phyloP scores from a whole-genome alignment of 2,329 filamentous ascomycete species.

The Scedosporium boydii region DNA sequence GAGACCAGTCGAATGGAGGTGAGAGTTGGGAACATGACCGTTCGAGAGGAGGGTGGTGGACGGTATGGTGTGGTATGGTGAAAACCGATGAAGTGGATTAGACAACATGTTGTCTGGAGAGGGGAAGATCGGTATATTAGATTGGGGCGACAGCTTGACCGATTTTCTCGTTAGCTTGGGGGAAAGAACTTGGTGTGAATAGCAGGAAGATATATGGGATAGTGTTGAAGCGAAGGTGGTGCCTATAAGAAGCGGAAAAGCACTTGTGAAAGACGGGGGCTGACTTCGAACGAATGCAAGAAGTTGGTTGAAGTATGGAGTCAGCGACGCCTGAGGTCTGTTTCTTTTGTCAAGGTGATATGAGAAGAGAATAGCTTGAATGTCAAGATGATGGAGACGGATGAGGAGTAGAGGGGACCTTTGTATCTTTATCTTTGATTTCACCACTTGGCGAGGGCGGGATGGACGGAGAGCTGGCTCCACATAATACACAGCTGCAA shows the following conservation, averaged over 20 bases:
- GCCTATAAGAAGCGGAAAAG: not conserved
- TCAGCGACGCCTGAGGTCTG: constrained; percentile 16
- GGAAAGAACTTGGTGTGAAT: not conserved
- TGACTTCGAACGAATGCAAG: constrained; percentile 31
- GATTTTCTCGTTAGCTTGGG: constrained; percentile 10
- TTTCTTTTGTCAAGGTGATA: constrained; percentile 10
- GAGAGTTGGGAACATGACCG: constrained; percentile 40
- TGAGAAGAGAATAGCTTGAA: constrained; percentile 1
- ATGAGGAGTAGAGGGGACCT: constrained; percentile 1
- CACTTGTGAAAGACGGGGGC: not conserved
- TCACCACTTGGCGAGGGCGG: not conserved
- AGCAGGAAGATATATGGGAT: not conserved
- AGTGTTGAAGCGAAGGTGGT: not conserved
- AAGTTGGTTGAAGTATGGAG: constrained; percentile 29
- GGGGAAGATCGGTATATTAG: constrained; percentile 6
- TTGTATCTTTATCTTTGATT: constrained; percentile 7
- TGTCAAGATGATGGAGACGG: not conserved
- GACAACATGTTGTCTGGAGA: constrained; percentile 41
- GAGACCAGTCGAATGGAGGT: constrained; percentile 45
- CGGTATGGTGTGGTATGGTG: constrained; percentile 48
- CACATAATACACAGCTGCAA: constrained; percentile 10
- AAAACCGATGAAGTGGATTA: constrained; percentile 54
- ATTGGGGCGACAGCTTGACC: constrained; percentile 13
- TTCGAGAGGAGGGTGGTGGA: constrained; percentile 46
- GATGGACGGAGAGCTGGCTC: not conserved